These are phyloP conservation scores for Gossypium gossypioides DNA, from an alignment of 441 rosid genomes.

Conservation along the genomic window DNA sequence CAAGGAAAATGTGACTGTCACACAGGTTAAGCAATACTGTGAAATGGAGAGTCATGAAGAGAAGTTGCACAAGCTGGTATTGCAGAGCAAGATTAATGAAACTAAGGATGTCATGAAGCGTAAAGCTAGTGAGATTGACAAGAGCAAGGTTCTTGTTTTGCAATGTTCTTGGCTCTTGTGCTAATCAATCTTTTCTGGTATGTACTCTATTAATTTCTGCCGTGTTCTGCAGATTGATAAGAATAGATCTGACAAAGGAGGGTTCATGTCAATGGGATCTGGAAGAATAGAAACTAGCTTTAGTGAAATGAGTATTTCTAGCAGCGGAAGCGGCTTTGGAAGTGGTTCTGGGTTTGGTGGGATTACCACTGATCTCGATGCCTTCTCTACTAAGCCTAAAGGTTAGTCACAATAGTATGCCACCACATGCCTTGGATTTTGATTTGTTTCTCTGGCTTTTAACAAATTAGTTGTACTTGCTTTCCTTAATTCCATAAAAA, in stretches of 20 bases:
- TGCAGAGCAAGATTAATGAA: constrained; percentile 83
- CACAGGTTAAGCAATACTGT: constrained; percentile 1
- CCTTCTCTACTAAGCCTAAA: neutral
- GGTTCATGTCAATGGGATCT: constrained; percentile 87
- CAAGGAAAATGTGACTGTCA: constrained; percentile 88
- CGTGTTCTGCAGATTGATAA: constrained; percentile 64
- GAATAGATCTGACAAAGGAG: constrained; percentile 79
- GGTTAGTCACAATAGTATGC: neutral
- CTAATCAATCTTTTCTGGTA: neutral
- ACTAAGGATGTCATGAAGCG: constrained; percentile 96
- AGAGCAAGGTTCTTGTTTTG: neutral
- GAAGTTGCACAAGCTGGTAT: neutral
- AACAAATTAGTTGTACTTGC: neutral
- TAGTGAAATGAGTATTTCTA: constrained; percentile 54
- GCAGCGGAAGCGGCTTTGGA: neutral
- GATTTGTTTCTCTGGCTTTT: neutral
- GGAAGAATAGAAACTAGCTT: constrained; percentile 79
- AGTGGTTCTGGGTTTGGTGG: neutral
- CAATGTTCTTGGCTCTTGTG: neutral
- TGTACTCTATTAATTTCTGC: neutral
- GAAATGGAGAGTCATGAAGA: constrained; percentile 2
- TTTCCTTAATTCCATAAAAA: neutral
- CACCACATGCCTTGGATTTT: constrained; percentile 1
- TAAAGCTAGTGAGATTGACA: constrained; percentile 94
- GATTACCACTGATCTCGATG: neutral